These are phyloP conservation scores for Chlamydomonas schloesseri DNA, from an alignment of 139 green algal species.

Conservation along the genomic window DNA sequence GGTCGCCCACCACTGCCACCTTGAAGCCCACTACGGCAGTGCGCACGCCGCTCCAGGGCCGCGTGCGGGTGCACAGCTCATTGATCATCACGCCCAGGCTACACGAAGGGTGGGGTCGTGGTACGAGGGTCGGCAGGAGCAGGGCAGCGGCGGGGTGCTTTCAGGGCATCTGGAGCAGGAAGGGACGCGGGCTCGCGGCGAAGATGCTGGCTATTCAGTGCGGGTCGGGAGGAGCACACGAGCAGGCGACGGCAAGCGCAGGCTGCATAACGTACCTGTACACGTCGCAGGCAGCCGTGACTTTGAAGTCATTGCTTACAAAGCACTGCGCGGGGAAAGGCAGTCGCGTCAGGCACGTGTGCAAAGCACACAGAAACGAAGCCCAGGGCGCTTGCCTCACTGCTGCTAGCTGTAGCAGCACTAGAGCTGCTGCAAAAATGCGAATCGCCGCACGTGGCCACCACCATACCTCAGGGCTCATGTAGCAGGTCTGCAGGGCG, in stretches of 20 bases:
- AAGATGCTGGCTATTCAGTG: no score
- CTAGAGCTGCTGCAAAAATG: no score
- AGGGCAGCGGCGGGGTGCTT: no score
- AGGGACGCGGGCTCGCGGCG: no score
- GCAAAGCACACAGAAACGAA: no score
- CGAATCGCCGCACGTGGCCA: no score
- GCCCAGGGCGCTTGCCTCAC: no score
- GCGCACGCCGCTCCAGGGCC: constrained; percentile 25
- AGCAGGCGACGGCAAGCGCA: no score
- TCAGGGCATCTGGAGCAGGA: no score
- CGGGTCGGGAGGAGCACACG: no score
- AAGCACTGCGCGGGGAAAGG: constrained; percentile 22
- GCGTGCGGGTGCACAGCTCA: constrained; percentile 22
- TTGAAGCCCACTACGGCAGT: constrained; percentile 24
- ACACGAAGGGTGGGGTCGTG: no score
- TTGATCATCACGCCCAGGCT: constrained; percentile 42
- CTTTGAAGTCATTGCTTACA: constrained; percentile 32
- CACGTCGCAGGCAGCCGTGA: constrained; percentile 30
- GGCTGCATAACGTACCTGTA: constrained; percentile 39
- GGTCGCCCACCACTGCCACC: constrained; percentile 42
- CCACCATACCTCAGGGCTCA: constrained; percentile 21
- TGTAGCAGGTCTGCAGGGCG: constrained; percentile 36
- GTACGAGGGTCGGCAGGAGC: neutral
- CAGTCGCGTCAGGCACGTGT: neutral
- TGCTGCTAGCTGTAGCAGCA: no score